Base-by-base conservation (phyloP, 2,329 filamentous ascomycete species). In the Colletotrichum sp. region DNA sequence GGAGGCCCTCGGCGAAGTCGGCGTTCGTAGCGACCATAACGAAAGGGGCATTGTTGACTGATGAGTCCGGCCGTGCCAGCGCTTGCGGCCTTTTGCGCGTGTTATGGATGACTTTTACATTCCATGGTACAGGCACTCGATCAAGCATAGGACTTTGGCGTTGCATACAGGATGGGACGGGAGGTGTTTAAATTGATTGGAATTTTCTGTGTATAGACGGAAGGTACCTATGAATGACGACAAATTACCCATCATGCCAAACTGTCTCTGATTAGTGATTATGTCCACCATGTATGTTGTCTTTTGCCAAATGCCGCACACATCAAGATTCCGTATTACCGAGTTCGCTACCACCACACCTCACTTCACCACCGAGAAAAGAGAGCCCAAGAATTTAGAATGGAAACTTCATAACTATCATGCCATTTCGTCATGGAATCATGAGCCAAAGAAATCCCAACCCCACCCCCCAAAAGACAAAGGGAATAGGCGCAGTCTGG, bases 351-450 rank as follows among this genome's bases (percentile, higher is more conserved):
- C n/a, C n/a, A 52, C 43, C 43, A 61, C 58, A 34, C 28, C 18
- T 30, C 58, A 34, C 58, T 30, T 32, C 26, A 26, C 55, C 24
- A 58, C 55, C 7, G 24, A 58, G 28, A 30, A 26, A 61, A 30
- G 28, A 32, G 28, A 34, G 28, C 5, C 12, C 14, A 30, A 65
- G 28, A 43, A n/a, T 66, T 66, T 71, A 48, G 21, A 62, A 69
- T 69, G 12, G 26, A 62, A 62, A 28, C 69, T 76, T 78, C 76
- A 65, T 78, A 77, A 78, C 72, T 77, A 70, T 78, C 76, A 77
- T 78, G 75, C 75, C 76, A 78, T 78, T 78, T 78, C 76, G 63
- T 78, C 76, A 77, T 77, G 73, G 75, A 71, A 73, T 78, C 76
- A 78, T 78, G 72, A 77, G 66, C 74, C 75, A 65, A 69, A 74